A percentile compares a stretch with the other conserved stretches of the same genome.
Conservation (phyloP, 2,329 filamentous ascomycete species). For the Fusarium redolens region DNA sequence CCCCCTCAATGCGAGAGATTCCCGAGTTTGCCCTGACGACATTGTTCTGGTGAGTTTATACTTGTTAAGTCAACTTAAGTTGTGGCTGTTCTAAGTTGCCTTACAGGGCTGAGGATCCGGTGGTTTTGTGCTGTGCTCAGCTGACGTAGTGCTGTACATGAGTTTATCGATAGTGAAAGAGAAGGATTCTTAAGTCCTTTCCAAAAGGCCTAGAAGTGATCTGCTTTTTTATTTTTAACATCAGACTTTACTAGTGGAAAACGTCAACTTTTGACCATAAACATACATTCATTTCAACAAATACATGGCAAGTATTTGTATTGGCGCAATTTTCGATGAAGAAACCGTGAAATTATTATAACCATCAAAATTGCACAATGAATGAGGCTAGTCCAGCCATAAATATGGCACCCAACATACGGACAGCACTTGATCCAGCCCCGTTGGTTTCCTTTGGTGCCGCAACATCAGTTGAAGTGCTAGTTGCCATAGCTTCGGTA, state of each 20-base stretch:
- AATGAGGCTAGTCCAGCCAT: background rate
- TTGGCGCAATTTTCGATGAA: too few relatives aligned
- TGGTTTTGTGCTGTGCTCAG: background rate
- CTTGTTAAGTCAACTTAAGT: accelerated
- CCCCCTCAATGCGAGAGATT: background rate
- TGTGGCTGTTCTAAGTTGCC: background rate
- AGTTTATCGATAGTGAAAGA: background rate
- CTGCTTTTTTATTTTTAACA: background rate
- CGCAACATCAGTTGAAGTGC: background rate
- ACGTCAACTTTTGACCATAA: too few relatives aligned
- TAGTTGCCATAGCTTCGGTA: background rate
- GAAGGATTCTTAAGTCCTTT: background rate
- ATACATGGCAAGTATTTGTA: too few relatives aligned
- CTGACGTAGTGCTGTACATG: background rate
- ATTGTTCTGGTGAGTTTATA: background rate
- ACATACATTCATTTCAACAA: too few relatives aligned
- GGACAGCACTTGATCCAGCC: background rate
- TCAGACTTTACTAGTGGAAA: too few relatives aligned
- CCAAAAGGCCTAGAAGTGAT: accelerated
- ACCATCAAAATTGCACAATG: background rate
- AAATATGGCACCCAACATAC: background rate
- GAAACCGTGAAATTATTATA: background rate
- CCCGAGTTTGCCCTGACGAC: background rate
- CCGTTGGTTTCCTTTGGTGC: background rate
- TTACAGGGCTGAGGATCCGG: background rate